These are phyloP conservation scores for Stereocaulon alpinum DNA, from an alignment of 495 filamentous ascomycete species.

Conservation along the genomic window DNA sequence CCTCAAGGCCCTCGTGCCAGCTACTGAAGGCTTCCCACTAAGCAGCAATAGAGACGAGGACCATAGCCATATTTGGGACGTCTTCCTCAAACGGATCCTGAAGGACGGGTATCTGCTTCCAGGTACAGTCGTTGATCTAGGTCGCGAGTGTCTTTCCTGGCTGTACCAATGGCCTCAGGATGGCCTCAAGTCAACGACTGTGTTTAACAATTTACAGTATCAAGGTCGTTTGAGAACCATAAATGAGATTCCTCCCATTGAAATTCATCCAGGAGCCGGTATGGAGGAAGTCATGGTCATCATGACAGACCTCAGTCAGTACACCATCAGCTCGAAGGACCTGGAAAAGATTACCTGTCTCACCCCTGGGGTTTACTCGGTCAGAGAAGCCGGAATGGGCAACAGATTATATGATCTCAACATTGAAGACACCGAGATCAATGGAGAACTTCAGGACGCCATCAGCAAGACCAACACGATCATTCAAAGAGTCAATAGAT, in stretches of 20 bases:
- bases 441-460: conserved; percentile 21
- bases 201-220: conserved; percentile 28
- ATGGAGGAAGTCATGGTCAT: conserved; percentile 22
- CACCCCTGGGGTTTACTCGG: conserved; percentile 20
- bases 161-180: conserved; percentile 29
- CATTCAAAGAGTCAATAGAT: conserved; percentile 18
- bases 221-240: conserved; percentile 20
- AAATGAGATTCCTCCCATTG: conserved; percentile 28
- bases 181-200: conserved; percentile 25
- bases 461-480: conserved; percentile 21
- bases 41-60: conserved; percentile 11
- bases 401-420: conserved; percentile 22
- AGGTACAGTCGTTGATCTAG: conserved; percentile 21
- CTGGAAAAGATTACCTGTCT: conserved; percentile 26
- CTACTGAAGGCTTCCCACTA: conserved; percentile 23
- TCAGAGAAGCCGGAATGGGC: conserved; percentile 18
- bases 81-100: conserved; percentile 23
- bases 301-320: conserved; percentile 25
- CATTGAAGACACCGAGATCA: conserved; percentile 22
- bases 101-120: conserved; percentile 26
- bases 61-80: conserved; percentile 24
- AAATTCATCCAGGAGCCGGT: conserved; percentile 19
- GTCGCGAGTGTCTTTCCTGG: conserved; percentile 24
- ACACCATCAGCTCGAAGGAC: conserved; percentile 22
- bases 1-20: conserved; percentile 26